Evolutionary conservation across 768 basidiomycete species (phyloP), one percentile per base, ranked within the genome.

Genomic region (Lentinula raphanica): DNA sequence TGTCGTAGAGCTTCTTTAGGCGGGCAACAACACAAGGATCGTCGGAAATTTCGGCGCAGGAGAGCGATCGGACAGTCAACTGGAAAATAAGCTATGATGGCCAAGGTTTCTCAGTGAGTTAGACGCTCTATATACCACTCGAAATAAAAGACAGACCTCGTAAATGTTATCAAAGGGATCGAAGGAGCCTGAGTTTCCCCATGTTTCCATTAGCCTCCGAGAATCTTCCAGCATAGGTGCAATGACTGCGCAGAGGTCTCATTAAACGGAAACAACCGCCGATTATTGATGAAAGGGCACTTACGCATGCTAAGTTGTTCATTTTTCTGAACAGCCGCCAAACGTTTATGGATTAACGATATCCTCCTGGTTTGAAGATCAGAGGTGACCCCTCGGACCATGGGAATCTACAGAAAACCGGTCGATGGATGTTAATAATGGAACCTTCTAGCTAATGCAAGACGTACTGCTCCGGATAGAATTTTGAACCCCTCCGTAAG

Each of bases 401-500:
- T 82, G 61, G 89, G 88, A 61, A 92, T 85, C 88, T 90, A 38
- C 36, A 58, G 45, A 55, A 28, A 57, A 55, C 62, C 49, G 59
- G 60, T 65, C 49, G 39, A 9, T n/a, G 46, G 23, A 67, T 65
- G 54, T 42, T 56, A 36, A 5, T n/a, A n/a, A n/a, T n/a, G n/a
- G n/a, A n/a, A n/a, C 50, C 40, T 60, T 61, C 28, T 58, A 58
- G 59, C 38, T 54, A 7, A 27, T 29, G 53, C 54, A 25, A 19
- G 28, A 81, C 86, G 62, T 68, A 90, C 89, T 56, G 86, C 88
- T 51, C 88, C 89, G 50, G 87, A 88, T 60, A 92, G 78, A 65
- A 88, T 81, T 65, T 84, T 87, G 76, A 89, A 91, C 5, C 88
- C 89, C 74, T 89, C 87, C 40, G 84, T 85, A 51, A 92, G 79